Evolutionary conservation across 2,329 filamentous ascomycete species (phyloP), one percentile per base, ranked within the genome.

Genomic region (Calonectria ilicicola): DNA sequence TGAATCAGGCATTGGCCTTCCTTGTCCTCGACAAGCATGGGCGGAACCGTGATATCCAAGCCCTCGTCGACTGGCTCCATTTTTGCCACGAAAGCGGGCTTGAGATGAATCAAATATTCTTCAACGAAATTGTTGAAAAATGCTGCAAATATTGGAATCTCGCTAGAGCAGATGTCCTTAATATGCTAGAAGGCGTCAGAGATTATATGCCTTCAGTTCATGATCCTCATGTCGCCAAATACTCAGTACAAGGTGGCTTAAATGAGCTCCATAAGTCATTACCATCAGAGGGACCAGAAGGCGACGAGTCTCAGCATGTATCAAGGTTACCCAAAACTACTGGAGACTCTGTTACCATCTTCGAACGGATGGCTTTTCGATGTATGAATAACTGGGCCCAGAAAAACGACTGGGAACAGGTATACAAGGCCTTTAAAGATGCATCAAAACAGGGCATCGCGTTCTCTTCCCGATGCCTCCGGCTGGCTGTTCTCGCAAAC

Each of bases 401-500:
- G 1, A 69, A 76, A 2, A 79, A 81, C 14, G 79, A 81, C 6
- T 83, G 84, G 75, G 68, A 65, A 5, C 73, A 78, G 15, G 84
- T 85, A 0, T 76, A 85, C 65, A 75, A 74, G 19, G 82, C 86
- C 5, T 90, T 89, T 77, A 69, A 74, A 26, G 75, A 79, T 32
- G 78, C 77, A 32, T 70, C 35, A 7, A 68, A 62, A n/a, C 75
- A 76, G 17, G 76, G 78, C 0, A 75, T 87, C 76, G 79, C 80
- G 1, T 82, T 82, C 71, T 85, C 84, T 32, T 76, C 78, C 3
- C 82, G 84, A 27, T 88, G 86, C 66, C 82, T 90, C 17, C 84
- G 86, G n/a, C 80, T 89, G 6, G 88, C 86, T 10, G 85, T 90
- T 10, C 76, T 84, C 12, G 87, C 87, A 2, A 82, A 84, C 17